Conservation (phyloP, 306 rosid species). For the Quercus alba region DNA sequence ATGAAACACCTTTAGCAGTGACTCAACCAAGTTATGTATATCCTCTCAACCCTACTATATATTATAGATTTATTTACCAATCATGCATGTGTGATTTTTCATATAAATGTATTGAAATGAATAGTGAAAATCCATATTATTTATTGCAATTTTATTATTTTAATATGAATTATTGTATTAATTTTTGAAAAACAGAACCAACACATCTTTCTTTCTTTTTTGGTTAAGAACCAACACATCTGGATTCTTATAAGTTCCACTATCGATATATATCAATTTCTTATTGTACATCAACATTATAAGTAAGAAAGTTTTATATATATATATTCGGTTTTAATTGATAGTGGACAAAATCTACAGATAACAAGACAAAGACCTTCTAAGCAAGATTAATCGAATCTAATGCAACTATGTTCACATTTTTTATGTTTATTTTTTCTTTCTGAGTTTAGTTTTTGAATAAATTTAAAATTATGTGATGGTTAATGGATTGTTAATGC, state of each 20-base stretch:
- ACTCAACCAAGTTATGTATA: no score
- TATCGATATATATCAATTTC: background rate
- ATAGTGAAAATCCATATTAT: no score
- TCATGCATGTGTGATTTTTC: no score
- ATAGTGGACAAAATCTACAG: background rate
- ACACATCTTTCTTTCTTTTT: no score
- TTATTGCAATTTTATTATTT: no score
- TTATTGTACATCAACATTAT: background rate
- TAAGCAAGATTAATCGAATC: constrained; percentile 18
- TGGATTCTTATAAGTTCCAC: background rate
- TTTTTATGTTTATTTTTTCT: background rate
- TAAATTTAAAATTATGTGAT: background rate
- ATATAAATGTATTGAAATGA: no score
- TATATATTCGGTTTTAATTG: background rate
- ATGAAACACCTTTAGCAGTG: no score
- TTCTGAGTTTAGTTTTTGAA: constrained; percentile 1
- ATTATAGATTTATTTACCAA: no score
- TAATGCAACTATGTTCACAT: constrained; percentile 3
- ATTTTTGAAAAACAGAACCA: no score
- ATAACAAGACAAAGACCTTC: constrained; percentile 2
- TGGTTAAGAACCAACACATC: no score
- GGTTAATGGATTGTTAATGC: background rate
- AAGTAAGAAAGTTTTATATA: background rate
- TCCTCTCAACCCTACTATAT: no score
- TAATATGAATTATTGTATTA: no score